phyloP scores from a whole-genome alignment of 164 flowering plant genomes.

The Tetrastigma voinierianum region DNA sequence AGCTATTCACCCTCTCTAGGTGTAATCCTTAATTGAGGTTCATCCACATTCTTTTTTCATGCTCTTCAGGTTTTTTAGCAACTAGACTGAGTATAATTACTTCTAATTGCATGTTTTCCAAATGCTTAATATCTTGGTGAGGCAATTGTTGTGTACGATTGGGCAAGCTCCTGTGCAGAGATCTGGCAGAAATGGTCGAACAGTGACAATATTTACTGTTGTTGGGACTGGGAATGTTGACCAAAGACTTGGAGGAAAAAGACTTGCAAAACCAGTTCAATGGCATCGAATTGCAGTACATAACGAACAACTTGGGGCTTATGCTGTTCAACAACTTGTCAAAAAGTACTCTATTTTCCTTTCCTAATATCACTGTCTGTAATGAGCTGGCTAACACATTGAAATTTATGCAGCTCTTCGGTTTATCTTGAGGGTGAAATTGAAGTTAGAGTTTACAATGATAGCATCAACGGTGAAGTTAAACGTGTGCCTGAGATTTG shows the following conservation, averaged over 20 bases:
- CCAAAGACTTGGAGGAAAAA: constrained; percentile 52
- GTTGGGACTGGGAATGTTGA: constrained; percentile 97
- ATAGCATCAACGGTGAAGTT: constrained; percentile 77
- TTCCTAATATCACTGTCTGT: not conserved
- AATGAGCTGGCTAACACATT: constrained; percentile 4
- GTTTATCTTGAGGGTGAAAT: constrained; percentile 97
- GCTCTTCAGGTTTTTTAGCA: too few relatives aligned
- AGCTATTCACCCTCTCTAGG: too few relatives aligned
- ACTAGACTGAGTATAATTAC: too few relatives aligned
- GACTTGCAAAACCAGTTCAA: constrained; percentile 77
- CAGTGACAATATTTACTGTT: constrained; percentile 86
- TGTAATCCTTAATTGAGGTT: too few relatives aligned
- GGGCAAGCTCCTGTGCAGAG: constrained; percentile 89
- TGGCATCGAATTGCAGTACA: constrained; percentile 98
- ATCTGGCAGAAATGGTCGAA: constrained; percentile 83
- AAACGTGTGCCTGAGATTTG: constrained; percentile 88
- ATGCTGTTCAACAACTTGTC: constrained; percentile 77
- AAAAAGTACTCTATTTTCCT: constrained; percentile 52
- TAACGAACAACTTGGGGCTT: constrained; percentile 67
- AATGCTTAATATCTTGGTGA: not conserved
- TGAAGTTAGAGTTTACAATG: constrained; percentile 90
- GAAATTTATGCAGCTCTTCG: constrained; percentile 60
- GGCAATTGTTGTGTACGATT: constrained; percentile 94
- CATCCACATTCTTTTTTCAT: too few relatives aligned
- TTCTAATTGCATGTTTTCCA: not conserved